phyloP scores from a whole-genome alignment of 169 alveolate genomes.

The Plasmodium gallinaceum region DNA sequence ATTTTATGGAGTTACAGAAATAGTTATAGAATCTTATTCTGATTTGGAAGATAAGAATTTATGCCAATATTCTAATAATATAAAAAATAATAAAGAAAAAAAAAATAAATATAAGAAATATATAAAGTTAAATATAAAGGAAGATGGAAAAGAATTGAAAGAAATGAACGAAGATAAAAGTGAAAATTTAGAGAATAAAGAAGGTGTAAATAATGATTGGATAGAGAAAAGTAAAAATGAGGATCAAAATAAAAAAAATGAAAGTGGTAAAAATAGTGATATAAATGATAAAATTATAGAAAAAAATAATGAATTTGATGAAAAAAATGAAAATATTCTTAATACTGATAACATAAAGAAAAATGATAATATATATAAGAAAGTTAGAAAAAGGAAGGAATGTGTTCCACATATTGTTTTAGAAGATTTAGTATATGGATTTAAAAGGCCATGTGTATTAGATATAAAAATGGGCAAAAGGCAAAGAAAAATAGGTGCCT shows the following conservation, averaged over 20 bases:
- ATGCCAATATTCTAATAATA: not conserved
- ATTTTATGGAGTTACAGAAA: constrained; percentile 81
- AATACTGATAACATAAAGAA: not conserved
- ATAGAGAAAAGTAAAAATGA: not conserved
- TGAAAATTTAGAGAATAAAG: not conserved
- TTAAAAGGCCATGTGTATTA: constrained; percentile 81
- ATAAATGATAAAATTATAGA: not conserved
- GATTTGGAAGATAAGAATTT: not conserved
- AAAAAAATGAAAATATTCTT: not conserved
- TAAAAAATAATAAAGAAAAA: constrained; percentile 11
- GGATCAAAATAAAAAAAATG: not conserved
- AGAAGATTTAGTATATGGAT: constrained; percentile 82
- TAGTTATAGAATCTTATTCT: constrained; percentile 47
- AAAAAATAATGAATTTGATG: not conserved
- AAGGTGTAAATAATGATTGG: not conserved
- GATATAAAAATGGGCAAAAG: constrained; percentile 85
- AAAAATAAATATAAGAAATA: not conserved
- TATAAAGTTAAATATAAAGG: not conserved
- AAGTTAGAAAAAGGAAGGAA: constrained; percentile 30
- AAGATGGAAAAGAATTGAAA: constrained; percentile 1
- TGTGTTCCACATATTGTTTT: constrained; percentile 79
- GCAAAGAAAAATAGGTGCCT: constrained; percentile 81
- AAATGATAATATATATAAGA: not conserved
- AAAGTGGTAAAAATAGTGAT: too few relatives aligned
- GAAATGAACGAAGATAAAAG: not conserved